phyloP scores from a whole-genome alignment of 148 eudicot species.

The Amaranthus palmeri region DNA sequence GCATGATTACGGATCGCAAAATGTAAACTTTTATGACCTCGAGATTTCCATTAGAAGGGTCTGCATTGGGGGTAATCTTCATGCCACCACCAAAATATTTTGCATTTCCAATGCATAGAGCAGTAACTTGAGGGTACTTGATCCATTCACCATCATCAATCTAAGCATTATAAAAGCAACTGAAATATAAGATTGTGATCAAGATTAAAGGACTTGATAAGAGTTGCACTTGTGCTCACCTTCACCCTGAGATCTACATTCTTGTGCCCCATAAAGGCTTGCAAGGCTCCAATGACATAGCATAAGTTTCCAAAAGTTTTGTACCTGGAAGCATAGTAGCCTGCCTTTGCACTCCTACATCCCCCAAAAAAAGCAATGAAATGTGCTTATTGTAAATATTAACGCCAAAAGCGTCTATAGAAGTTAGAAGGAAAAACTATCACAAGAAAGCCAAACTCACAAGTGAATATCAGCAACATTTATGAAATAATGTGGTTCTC shows the following conservation, averaged over 20 bases:
- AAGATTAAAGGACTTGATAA: conserved; percentile 1
- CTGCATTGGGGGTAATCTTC: conserved; percentile 92
- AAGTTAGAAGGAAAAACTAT: not conserved
- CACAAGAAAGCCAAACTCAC: conserved; percentile 44
- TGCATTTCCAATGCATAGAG: conserved; percentile 93
- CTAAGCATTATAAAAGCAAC: conserved; percentile 29
- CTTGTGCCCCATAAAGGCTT: conserved; percentile 82
- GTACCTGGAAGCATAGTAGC: conserved; percentile 89
- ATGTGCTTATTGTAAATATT: conserved; percentile 1
- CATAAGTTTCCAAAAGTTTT: conserved; percentile 89
- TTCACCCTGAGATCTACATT: conserved; percentile 77
- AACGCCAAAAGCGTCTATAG: not conserved
- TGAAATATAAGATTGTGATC: not conserved
- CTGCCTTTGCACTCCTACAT: conserved; percentile 96
- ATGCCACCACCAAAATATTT: conserved; percentile 98
- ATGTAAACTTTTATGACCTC: conserved; percentile 47
- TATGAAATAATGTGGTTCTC: conserved; percentile 71
- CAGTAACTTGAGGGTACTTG: conserved; percentile 70
- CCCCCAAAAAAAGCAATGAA: conserved; percentile 13
- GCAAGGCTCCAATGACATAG: conserved; percentile 92
- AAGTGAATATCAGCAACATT: conserved; percentile 96
- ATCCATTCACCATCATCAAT: conserved; percentile 92
- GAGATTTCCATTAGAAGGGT: conserved; percentile 68
- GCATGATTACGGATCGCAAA: not conserved
- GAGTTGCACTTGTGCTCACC: conserved; percentile 32